These are phyloP conservation scores for Gomphus bonarii DNA, from an alignment of 1,284 basidiomycete genomes.

Conservation along the genomic window DNA sequence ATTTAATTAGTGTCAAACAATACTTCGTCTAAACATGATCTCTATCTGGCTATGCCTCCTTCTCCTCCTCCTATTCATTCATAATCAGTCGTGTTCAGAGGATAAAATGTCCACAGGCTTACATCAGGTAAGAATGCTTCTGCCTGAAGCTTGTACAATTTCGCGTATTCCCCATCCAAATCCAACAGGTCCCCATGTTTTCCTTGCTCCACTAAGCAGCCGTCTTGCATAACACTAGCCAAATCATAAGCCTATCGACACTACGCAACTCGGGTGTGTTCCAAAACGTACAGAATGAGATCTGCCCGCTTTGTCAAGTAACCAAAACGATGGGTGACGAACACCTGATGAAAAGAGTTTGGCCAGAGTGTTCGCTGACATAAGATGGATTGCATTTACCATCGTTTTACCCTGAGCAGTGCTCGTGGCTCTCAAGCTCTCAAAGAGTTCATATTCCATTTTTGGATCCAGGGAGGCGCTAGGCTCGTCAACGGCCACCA, in stretches of 20 bases:
- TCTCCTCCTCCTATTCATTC: neutral
- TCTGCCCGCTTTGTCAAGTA: constrained; percentile 56
- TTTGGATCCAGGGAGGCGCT: constrained; percentile 43
- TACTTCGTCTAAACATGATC: no score
- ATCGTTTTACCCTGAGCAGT: constrained; percentile 10
- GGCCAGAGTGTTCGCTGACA: constrained; percentile 23
- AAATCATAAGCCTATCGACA: neutral
- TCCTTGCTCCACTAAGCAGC: constrained; percentile 20
- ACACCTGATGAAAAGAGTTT: constrained; percentile 26
- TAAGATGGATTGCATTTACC: constrained; percentile 24
- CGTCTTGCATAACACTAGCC: neutral
- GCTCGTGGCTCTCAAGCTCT: constrained; percentile 29
- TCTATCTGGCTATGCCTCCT: neutral
- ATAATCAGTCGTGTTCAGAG: neutral
- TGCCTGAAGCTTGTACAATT: constrained; percentile 19
- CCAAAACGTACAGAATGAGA: constrained; percentile 37
- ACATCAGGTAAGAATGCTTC: constrained; percentile 3
- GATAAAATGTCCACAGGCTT: neutral
- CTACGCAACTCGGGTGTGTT: neutral
- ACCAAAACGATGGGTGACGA: constrained; percentile 61
- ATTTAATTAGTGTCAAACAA: no score
- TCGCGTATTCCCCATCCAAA: constrained; percentile 21
- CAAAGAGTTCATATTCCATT: constrained; percentile 40
- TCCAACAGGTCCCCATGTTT: constrained; percentile 24
- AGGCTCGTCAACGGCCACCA: constrained; percentile 35